Conservation (phyloP, 305 asterid genomes). For the Ruellia speciosa region DNA sequence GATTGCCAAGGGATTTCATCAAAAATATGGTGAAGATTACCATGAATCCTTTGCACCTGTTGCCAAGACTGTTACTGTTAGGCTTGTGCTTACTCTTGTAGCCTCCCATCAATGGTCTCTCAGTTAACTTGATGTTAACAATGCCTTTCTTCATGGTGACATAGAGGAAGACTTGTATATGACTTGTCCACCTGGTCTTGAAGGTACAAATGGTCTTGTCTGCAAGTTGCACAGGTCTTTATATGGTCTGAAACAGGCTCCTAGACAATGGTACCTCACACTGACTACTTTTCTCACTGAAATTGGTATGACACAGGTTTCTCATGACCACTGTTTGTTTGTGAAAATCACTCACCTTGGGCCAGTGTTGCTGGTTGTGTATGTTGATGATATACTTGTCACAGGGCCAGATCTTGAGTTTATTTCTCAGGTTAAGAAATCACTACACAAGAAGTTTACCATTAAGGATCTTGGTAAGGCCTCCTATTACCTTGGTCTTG, state of each 20-base stretch:
- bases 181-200: neutral
- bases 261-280: neutral
- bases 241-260: neutral
- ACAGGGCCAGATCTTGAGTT: neutral
- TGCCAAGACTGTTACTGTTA: neutral
- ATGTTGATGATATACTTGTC: neutral
- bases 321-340: neutral
- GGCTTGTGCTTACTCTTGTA: neutral
- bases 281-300: too few relatives aligned
- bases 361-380: too few relatives aligned
- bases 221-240: neutral
- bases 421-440: too few relatives aligned
- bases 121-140: neutral
- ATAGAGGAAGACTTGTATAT: neutral
- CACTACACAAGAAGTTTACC: neutral
- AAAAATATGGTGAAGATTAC: neutral
- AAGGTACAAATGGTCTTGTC: neutral
- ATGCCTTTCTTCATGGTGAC: neutral
- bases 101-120: neutral
- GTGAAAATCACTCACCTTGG: too few relatives aligned
- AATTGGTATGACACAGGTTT: neutral
- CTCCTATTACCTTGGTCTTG: neutral
- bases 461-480: neutral
- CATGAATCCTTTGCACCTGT: neutral
- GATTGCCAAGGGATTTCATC: neutral